Percentiles rank a stretch among this genome's conserved stretches.
These are phyloP conservation scores for Alternaria sp. DNA, from an alignment of 2,329 filamentous ascomycete genomes.

Conservation along the genomic window DNA sequence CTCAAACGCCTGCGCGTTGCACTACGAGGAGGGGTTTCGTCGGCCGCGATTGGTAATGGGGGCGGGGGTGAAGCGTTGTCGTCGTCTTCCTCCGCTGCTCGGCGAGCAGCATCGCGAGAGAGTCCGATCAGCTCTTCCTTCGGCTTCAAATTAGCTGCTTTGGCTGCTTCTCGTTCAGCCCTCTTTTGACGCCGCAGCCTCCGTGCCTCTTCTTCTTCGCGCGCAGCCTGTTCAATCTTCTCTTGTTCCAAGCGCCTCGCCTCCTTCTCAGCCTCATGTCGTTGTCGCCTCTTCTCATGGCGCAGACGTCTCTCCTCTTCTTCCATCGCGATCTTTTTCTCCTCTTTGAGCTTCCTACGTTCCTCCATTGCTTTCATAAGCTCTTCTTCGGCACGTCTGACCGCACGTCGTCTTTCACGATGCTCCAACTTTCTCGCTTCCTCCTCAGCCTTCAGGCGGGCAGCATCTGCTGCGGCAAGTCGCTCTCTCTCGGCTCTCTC, in stretches of 20 bases:
- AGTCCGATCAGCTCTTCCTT: slow-evolving; percentile 26
- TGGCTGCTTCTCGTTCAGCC: slow-evolving; percentile 41
- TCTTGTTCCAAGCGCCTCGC: slow-evolving; percentile 26
- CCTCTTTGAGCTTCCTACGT: slow-evolving; percentile 31
- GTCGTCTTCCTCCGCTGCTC: slow-evolving; percentile 29
- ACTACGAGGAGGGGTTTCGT: slow-evolving; percentile 33
- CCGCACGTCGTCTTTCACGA: slow-evolving; percentile 41
- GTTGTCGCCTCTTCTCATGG: slow-evolving; percentile 37
- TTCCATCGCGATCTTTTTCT: slow-evolving; percentile 31
- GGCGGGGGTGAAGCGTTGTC: slow-evolving; percentile 16
- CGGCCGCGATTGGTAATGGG: slow-evolving; percentile 28
- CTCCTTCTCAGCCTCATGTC: slow-evolving; percentile 42
- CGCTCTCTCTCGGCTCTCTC: slow-evolving; percentile 44
- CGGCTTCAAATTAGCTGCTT: slow-evolving; percentile 21
- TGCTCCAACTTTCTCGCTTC: slow-evolving; percentile 36
- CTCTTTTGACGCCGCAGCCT: slow-evolving; percentile 37
- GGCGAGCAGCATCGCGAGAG: slow-evolving; percentile 40
- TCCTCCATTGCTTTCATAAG: slow-evolving; percentile 32
- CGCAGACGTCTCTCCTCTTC: slow-evolving; percentile 42
- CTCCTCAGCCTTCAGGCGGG: slow-evolving; percentile 34
- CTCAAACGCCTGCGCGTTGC: slow-evolving; percentile 38
- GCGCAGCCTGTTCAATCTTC: slow-evolving; percentile 25
- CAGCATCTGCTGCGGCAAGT: slow-evolving; percentile 38
- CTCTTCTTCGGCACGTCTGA: slow-evolving; percentile 37
- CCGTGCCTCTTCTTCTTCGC: slow-evolving; percentile 38